Evolutionary conservation across 306 rosid species (phyloP), one percentile per base, ranked within the genome.

Genomic region (Morella rubra): DNA sequence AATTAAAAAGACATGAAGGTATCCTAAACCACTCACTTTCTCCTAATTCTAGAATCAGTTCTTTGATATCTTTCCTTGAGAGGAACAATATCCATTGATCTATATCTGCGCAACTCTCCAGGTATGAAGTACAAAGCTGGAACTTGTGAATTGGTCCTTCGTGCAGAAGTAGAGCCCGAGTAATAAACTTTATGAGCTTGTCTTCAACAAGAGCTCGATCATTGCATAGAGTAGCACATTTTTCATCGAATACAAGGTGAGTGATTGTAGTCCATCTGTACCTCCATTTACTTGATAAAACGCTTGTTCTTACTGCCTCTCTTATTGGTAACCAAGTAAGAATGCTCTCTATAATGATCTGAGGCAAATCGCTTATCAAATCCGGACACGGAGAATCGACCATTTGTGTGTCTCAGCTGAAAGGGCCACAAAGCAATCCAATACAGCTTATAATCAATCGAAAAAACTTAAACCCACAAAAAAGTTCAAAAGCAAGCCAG

Each of bases 51-150:
- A 95, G 89, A 67, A 83, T 79, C 82, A 95, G 64, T 69, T 92
- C 96, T 73, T 90, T 89, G 44, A 95, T 74, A 75, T 78, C 92
- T 46, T 89, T 89, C 86, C 97, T 90, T 0, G 97, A 95, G 19
- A 92, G 96, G 81, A 86, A 92, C 80, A 95, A 96, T 73, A 95
- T 68, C 97, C 97, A 95, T 73, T 92, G 97, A 72, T 95, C 92
- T 74, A 95, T 77, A 66, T 90, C 96, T 4, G 93, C 85, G 79
- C 92, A 87, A 69, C 88, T 88, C 85, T 84, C 88, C 85, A 90
- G 74, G 76, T 71, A 77, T 0, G 85, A 45, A 81, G 85, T 83
- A 4, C 80, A 75, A 9, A 95, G 84, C 83, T 90, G 89, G 70
- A 95, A 95, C 91, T 88, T 90, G 84, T 90, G 98, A 76, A 95